Evolutionary conservation across 495 filamentous ascomycete genomes (phyloP), one percentile per base, ranked within the genome.

Genomic region (Hyphodiscus hymeniophilus): DNA sequence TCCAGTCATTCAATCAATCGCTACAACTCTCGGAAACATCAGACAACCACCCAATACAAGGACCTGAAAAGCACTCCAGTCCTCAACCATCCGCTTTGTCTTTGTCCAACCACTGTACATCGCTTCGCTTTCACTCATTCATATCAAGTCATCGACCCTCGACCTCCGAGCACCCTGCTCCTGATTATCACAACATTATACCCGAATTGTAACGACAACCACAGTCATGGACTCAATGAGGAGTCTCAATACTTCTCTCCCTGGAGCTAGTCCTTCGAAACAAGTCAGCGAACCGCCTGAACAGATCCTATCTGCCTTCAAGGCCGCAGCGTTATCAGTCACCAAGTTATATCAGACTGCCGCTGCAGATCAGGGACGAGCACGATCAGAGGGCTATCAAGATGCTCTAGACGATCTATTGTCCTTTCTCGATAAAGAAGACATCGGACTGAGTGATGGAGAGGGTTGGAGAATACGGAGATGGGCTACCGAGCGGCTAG

Each of bases 261-360:
- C 79, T 13, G 66, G 65, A 34, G 68, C 72, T 5, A 59, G 61
- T 22, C 51, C 65, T 7, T 30, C 53, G 38, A 63, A 54, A 18
- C 71, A 70, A 45, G 62, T 67, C 18, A 65, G 65, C 24, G 85
- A 86, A 47, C 79, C 82, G 20, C 76, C 84, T 11, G 87, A 89
- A 60, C 75, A 92, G 59, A 79, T 96, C 33, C 76, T 94, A 38
- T 82, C 89, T 43, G 80, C 86, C 44, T 99, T 99, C 75, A 90
- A 85, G 62, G 76, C 82, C 31, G 94, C 94, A 18, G 94, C 94
- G 12, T 72, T 96, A 17, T 94, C 94, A 2, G 90, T 97, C 43
- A 97, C 94, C 38, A 91, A 89, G 53, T 81, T 99, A 23, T 97
- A 96, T 68, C 95, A 95, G 63, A 87, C 81, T 43, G 89, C 91